Conservation (phyloP, 148 eudicot genomes). For the Persicaria tinctoria region DNA sequence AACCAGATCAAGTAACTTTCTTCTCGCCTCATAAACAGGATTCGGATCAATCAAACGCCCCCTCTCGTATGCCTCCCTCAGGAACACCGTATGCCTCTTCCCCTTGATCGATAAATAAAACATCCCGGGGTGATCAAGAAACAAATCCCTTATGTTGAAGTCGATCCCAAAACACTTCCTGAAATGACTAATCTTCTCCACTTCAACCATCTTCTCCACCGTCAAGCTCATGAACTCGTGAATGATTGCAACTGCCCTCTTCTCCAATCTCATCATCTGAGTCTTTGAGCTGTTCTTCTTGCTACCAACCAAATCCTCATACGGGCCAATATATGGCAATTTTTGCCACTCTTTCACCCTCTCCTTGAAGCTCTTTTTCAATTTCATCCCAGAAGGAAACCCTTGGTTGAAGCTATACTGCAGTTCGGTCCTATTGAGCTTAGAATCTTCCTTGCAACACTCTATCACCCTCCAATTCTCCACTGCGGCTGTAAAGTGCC, state of each 20-base stretch:
- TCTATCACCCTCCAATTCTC: slow-evolving; percentile 81
- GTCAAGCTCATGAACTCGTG: slow-evolving; percentile 95
- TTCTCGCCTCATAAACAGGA: slow-evolving; percentile 67
- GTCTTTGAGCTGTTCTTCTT: slow-evolving; percentile 38
- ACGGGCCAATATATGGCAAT: slow-evolving; percentile 62
- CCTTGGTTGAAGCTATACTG: slow-evolving; percentile 68
- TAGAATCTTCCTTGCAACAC: slow-evolving; percentile 61
- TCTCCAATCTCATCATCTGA: slow-evolving; percentile 54
- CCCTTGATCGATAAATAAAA: slow-evolving; percentile 91
- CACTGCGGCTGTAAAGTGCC: slow-evolving; percentile 43
- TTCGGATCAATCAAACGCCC: slow-evolving; percentile 69
- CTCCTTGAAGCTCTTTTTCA: slow-evolving; percentile 57
- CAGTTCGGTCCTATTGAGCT: slow-evolving; percentile 56
- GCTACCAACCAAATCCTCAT: slow-evolving; percentile 41
- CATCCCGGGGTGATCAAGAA: slow-evolving; percentile 94
- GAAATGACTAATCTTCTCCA: slow-evolving; percentile 94
- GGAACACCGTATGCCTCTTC: slow-evolving; percentile 71
- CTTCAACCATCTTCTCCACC: slow-evolving; percentile 92
- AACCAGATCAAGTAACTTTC: slow-evolving; percentile 81
- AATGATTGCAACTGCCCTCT: slow-evolving; percentile 80
- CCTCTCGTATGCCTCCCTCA: slow-evolving; percentile 88
- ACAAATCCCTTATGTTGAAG: slow-evolving; percentile 80
- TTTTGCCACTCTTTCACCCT: slow-evolving; percentile 86
- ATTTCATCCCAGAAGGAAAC: slow-evolving; percentile 83
- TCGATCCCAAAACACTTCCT: slow-evolving; percentile 89